Base-by-base conservation (phyloP, 2,329 filamentous ascomycete genomes). In the Arthroderma uncinatum region DNA sequence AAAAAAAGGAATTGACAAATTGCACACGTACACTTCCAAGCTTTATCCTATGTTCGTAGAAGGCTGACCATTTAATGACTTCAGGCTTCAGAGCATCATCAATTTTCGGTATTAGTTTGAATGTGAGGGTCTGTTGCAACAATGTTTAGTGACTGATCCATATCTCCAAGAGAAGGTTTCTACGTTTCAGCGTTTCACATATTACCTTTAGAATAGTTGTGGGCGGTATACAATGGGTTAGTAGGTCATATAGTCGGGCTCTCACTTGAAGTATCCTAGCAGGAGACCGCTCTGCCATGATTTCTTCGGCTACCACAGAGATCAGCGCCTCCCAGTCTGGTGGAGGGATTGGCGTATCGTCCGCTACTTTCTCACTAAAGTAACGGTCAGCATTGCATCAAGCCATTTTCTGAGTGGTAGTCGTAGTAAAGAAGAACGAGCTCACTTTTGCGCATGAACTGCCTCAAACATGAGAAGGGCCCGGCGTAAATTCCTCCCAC, bases 281-380 rank as follows among this genome's bases (percentile, higher is more conserved):
- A 0, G 93, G 92, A n/a, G 89, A 89, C 67, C 94, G 89, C 70
- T 98, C 92, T 39, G 87, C 86, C 68, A 96, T 83, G 57, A 98
- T 95, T 65, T 97, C 91, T 66, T 86, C 84, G n/a, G 94, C 91
- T 61, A 95, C 87, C 67, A 94, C 83, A 4, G 82, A 79, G 63
- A 98, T 91, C 60, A 98, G 79, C 0, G 89, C 88, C 70, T 98
- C 93, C 91, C 93, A 98, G 66, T 98, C 93, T 1, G 94, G 91
- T 0, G 92, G 93, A 9, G 92, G 92, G 60, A 98, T 95, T 3
- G 85, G 82, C 2, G 92, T 97, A 61, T 79, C 83, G 63, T 96
- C 90, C 54, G 85, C 87, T 16, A 96, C 84, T 74, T 87, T 93
- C 71, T 97, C 92, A 71, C 92, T 96, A 66, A 37, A 57, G 52